Conservation (phyloP, 129 eudicot species). For the Cynara cardunculus region DNA sequence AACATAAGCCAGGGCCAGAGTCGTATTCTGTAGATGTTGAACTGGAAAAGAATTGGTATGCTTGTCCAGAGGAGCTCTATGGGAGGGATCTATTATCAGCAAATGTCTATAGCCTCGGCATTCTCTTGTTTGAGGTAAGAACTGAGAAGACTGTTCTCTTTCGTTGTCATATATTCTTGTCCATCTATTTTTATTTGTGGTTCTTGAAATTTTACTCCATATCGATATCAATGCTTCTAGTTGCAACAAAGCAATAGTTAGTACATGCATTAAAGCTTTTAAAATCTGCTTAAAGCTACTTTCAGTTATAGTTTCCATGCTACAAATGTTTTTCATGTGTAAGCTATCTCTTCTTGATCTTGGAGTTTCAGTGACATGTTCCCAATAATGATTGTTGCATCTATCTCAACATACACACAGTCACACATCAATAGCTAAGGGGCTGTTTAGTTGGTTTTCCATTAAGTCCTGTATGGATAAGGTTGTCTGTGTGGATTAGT, state of each 20-base stretch:
- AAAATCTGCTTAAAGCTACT: not conserved
- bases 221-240: too few species aligned
- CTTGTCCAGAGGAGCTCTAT: slow-evolving; percentile 42
- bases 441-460: too few species aligned
- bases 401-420: too few species aligned
- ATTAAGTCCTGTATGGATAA: too few species aligned
- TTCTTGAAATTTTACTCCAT: not conserved
- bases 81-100: slow-evolving; percentile 26
- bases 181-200: not conserved
- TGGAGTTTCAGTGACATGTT: too few species aligned
- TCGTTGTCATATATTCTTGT: not conserved
- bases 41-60: slow-evolving; percentile 55
- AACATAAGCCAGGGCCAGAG: not conserved
- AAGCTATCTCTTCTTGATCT: not conserved
- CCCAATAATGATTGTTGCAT: too few species aligned
- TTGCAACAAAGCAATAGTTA: not conserved
- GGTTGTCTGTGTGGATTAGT: too few species aligned
- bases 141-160: not conserved
- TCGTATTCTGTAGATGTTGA: not conserved
- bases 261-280: not conserved
- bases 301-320: not conserved
- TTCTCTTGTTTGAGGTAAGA: slow-evolving; percentile 61
- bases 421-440: too few species aligned
- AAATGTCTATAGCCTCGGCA: slow-evolving; percentile 46
- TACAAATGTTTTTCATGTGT: not conserved